Base-by-base conservation (phyloP, 306 rosid genomes). In the Senna siamea region DNA sequence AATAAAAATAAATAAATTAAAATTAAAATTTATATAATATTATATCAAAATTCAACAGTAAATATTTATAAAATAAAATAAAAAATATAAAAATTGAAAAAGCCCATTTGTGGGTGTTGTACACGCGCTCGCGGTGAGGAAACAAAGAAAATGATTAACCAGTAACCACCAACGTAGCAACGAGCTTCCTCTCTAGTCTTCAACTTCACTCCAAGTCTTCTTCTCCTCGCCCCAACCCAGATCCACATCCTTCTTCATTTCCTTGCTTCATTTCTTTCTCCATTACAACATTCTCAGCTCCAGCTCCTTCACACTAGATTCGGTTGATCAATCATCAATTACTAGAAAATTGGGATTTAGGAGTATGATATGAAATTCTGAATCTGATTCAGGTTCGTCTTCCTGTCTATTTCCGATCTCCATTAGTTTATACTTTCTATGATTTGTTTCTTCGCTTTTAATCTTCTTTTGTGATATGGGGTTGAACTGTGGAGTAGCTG, bases 331-430 rank as follows among this genome's bases (percentile, higher is more conserved):
- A 51, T 51, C 59, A 41, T 26, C 76, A 70, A 1, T 30, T 35
- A 9, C 80, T 60, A 34, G 41, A 19, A 46, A 59, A 15, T 32
- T 59, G 14, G 13, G 15, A 61, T 43, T 2, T 6, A 23, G 19
- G 20, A 38, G 62, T 22, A 9, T 74, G 65, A 63, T 80, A 1
- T 26, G 30, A 26, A 3, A 26, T 26, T 26, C 69, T 1, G 48
- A 32, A 19, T 59, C 70, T 44, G 55, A 74, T 66, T 53, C 70
- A 84, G 88, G 88, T 84, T 78, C n/a, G 67, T 74, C 66, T 38
- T 26, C 67, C 72, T 44, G 5, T 59, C 48, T 26, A 26, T 26
- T 3, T 19, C 13, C 18, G 26, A 40, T 66, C 37, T 28, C n/a
- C n/a, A n/a, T n/a, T n/a, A n/a, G n/a, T n/a, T 67, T 70, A 38